These are phyloP conservation scores for Ceraceosorus guamensis DNA, from an alignment of 1,284 basidiomycete species.

Conservation along the genomic window DNA sequence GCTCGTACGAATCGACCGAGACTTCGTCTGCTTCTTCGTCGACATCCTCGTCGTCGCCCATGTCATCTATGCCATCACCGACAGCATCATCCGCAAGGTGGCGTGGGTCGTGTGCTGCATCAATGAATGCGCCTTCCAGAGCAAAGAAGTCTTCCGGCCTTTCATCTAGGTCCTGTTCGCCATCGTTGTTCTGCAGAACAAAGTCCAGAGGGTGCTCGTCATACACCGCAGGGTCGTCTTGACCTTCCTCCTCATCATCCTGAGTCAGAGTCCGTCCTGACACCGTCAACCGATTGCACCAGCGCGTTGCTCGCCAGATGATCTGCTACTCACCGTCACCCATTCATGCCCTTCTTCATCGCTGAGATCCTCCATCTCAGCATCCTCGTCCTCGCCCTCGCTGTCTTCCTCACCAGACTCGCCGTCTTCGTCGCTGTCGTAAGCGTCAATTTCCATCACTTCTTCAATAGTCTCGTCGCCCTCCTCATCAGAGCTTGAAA, in stretches of 20 bases:
- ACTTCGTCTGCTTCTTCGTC: conserved; percentile 29
- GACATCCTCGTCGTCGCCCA: conserved; percentile 15
- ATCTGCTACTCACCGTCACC: conserved; percentile 1
- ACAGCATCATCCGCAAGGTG: conserved; percentile 12
- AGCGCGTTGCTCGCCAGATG: neutral
- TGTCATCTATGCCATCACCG: conserved; percentile 12
- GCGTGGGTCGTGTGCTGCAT: conserved; percentile 12
- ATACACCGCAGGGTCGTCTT: conserved; percentile 46
- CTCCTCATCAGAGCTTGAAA: conserved; percentile 50
- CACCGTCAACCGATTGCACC: conserved; percentile 12
- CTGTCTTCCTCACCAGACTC: conserved; percentile 23
- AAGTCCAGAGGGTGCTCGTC: conserved; percentile 10
- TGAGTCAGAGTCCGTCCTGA: too few species aligned
- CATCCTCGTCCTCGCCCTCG: conserved; percentile 30
- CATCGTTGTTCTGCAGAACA: conserved; percentile 44
- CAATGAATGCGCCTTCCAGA: conserved; percentile 48
- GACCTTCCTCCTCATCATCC: conserved; percentile 59
- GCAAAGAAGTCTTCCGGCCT: conserved; percentile 53
- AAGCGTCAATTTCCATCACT: conserved; percentile 48
- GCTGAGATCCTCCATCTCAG: conserved; percentile 13
- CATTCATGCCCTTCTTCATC: conserved; percentile 8
- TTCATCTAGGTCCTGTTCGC: conserved; percentile 54
- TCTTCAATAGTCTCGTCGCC: conserved; percentile 44
- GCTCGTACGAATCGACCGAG: conserved; percentile 27
- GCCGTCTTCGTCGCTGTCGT: conserved; percentile 13